These are phyloP conservation scores for Heritiera littoralis DNA, from an alignment of 345 rosid species.

Conservation along the genomic window DNA sequence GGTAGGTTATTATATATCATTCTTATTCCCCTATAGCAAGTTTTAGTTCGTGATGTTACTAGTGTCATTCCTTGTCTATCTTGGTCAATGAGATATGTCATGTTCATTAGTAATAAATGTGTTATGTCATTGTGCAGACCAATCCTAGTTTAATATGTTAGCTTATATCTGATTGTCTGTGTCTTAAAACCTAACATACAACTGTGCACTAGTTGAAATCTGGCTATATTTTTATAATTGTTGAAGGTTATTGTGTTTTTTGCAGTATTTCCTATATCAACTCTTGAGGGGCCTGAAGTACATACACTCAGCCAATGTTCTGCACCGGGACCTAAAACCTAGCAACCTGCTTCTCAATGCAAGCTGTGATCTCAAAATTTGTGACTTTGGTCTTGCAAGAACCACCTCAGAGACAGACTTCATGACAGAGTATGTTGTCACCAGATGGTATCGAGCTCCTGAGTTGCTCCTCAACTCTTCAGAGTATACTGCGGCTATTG, in stretches of 20 bases:
- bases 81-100: background rate
- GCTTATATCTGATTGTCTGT: background rate
- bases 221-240: background rate
- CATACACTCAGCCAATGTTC: slow-evolving; percentile 76
- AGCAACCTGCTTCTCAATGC: slow-evolving; percentile 73
- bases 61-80: background rate
- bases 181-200: background rate
- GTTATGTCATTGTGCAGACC: background rate
- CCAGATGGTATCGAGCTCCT: slow-evolving; percentile 78
- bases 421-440: slow-evolving; percentile 88
- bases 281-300: slow-evolving; percentile 75
- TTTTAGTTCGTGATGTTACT: background rate
- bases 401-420: slow-evolving; percentile 80
- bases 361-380: slow-evolving; percentile 67
- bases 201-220: background rate
- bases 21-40: background rate
- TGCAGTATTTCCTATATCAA: slow-evolving; percentile 81
- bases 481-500: slow-evolving; percentile 75
- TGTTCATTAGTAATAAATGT: background rate
- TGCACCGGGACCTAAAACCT: slow-evolving; percentile 85
- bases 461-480: slow-evolving; percentile 72
- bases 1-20: slow-evolving; percentile 36
- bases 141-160: background rate
- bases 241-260: slow-evolving; percentile 10
- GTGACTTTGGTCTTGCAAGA: slow-evolving; percentile 89